Evolutionary conservation across 371 early-diverging fungal species (phyloP), one percentile per base, ranked within the genome.

Genomic region (Dichotomocladium elegans): DNA sequence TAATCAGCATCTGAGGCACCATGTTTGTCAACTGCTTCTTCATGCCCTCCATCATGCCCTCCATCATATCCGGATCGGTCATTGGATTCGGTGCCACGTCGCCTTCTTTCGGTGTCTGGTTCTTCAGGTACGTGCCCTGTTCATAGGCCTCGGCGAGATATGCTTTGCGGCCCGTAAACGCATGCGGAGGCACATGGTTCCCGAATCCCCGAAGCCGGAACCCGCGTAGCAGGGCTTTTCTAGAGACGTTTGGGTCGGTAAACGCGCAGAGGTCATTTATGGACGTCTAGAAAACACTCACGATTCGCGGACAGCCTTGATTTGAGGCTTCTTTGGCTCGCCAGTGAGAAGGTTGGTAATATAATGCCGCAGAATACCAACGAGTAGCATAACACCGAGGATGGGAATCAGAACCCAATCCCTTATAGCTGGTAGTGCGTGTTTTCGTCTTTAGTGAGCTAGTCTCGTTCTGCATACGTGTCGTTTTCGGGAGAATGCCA

Each of bases 381-480:
- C 95, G 49, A 98, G 79, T 14, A 98, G 85, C 98, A 98, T 98
- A 59, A 95, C 94, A 26, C 94, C 57, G 85, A 95, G 91, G 68
- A 98, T 96, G 33, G 98, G 97, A 42, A 98, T 79, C 53, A 98
- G 74, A 10, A 98, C 96, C 98, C 95, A 93, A 70, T 92, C 83
- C 47, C 93, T 81, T 54, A 93, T 92, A 44, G 90, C 92, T 88
- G 53, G 34, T 14, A 17, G 17, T n/a, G n/a, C n/a, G n/a, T n/a
- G n/a, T n/a, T n/a, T n/a, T n/a, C n/a, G n/a, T n/a, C n/a, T n/a
- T n/a, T n/a, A n/a, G n/a, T n/a, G n/a, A n/a, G n/a, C n/a, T n/a
- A n/a, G n/a, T n/a, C n/a, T n/a, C n/a, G n/a, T n/a, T n/a, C n/a
- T n/a, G n/a, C n/a, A n/a, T n/a, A n/a, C n/a, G n/a, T n/a, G n/a